Conservation (phyloP, 768 basidiomycete genomes). For the Collybia nuda region DNA sequence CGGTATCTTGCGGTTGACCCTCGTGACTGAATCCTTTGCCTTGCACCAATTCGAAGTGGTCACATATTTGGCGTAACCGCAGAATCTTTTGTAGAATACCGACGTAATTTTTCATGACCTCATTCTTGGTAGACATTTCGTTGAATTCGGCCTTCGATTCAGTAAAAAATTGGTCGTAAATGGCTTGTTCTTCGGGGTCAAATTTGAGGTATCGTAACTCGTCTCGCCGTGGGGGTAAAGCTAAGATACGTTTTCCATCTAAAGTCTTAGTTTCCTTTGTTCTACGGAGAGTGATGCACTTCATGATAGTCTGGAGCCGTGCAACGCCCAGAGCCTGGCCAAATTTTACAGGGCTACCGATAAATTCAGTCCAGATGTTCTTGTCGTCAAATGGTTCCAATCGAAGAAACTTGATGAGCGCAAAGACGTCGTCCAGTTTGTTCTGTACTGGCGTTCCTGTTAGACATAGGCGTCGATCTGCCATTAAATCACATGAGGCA, state of each 20-base stretch:
- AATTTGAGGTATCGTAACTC: slow-evolving; percentile 85
- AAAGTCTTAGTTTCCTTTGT: slow-evolving; percentile 87
- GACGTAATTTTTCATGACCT: slow-evolving; percentile 98
- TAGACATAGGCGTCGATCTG: slow-evolving; percentile 89
- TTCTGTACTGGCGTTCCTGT: slow-evolving; percentile 99
- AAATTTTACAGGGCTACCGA: slow-evolving; percentile 90
- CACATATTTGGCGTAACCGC: slow-evolving; percentile 95
- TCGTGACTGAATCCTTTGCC: slow-evolving; percentile 55
- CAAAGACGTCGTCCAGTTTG: slow-evolving; percentile 97
- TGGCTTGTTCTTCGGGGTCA: slow-evolving; percentile 73
- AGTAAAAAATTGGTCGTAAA: slow-evolving; percentile 87
- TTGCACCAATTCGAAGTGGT: slow-evolving; percentile 88
- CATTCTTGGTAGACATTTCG: slow-evolving; percentile 82
- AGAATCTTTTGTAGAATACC: slow-evolving; percentile 96
- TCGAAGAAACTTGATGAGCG: slow-evolving; percentile 93
- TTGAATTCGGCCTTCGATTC: slow-evolving; percentile 93
- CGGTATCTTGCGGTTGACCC: slow-evolving; percentile 45
- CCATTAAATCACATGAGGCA: slow-evolving; percentile 92
- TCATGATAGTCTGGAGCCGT: slow-evolving; percentile 96
- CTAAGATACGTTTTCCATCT: slow-evolving; percentile 82
- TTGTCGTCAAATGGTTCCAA: slow-evolving; percentile 93
- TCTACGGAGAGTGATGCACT: slow-evolving; percentile 91
- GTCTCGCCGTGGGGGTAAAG: slow-evolving; percentile 89
- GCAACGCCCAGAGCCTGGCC: slow-evolving; percentile 88
- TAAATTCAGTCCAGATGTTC: slow-evolving; percentile 88